Conservation (phyloP, 129 eudicot genomes). For the Artemisia annua region DNA sequence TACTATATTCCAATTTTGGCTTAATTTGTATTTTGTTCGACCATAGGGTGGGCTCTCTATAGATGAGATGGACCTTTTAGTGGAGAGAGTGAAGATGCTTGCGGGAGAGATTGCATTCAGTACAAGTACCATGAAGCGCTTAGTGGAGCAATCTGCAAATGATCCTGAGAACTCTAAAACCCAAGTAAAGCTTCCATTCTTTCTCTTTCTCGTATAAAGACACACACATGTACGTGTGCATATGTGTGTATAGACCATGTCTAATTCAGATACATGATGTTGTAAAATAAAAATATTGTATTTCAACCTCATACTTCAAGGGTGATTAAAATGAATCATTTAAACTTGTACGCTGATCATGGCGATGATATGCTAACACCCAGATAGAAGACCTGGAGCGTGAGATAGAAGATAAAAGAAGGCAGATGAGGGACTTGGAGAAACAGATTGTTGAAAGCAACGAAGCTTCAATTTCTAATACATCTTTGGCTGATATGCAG, state of each 20-base stretch:
- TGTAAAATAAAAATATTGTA: neutral
- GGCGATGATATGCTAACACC: conserved; percentile 11
- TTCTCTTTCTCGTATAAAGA: neutral
- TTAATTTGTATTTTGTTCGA: conserved; percentile 23
- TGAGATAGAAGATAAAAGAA: conserved; percentile 85
- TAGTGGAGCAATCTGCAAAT: conserved; percentile 86
- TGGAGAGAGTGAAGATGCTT: conserved; percentile 98
- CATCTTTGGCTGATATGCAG: conserved; percentile 91
- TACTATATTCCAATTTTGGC: neutral
- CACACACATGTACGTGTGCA: neutral
- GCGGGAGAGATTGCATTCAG: conserved; percentile 98
- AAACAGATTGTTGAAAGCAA: conserved; percentile 78
- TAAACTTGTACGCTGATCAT: conserved; percentile 1
- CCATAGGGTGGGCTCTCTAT: conserved; percentile 64
- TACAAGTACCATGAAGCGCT: conserved; percentile 88
- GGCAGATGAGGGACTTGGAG: conserved; percentile 86
- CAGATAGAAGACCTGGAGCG: conserved; percentile 80
- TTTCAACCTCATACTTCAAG: neutral
- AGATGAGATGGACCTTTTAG: conserved; percentile 93
- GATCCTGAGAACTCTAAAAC: conserved; percentile 82
- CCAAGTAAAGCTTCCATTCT: conserved; percentile 41
- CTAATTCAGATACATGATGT: conserved; percentile 10
- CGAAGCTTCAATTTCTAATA: conserved; percentile 81
- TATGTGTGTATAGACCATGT: neutral
- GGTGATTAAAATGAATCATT: neutral